Evolutionary conservation across 2,329 filamentous ascomycete genomes (phyloP).

Genomic region (Paecilomyces formosus): DNA sequence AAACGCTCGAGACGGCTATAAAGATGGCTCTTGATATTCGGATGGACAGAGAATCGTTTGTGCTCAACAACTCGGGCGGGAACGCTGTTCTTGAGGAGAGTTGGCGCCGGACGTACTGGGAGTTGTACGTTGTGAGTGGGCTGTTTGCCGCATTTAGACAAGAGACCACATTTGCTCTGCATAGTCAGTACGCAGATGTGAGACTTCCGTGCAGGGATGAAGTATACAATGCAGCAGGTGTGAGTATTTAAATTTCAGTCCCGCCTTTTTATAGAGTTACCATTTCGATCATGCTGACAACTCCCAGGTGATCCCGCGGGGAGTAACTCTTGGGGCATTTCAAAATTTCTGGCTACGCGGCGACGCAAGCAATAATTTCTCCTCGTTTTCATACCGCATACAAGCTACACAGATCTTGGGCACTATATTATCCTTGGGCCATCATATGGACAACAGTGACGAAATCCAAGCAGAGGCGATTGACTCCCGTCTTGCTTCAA

Average conservation of each 20-base stretch:
- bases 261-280: not conserved
- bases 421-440: constrained; percentile 49
- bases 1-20: constrained; percentile 53
- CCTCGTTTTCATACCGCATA: constrained; percentile 74
- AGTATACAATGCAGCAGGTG: constrained; percentile 31
- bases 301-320: constrained; percentile 47
- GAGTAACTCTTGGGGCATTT: constrained; percentile 44
- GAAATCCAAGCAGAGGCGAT: constrained; percentile 39
- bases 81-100: constrained; percentile 66
- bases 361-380: constrained; percentile 56
- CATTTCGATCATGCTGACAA: not conserved
- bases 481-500: constrained; percentile 47
- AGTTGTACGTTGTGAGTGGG: constrained; percentile 64
- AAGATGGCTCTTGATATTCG: constrained; percentile 63
- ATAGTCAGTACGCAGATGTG: constrained; percentile 51
- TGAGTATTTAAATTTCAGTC: constrained; percentile 2
- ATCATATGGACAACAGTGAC: constrained; percentile 8
- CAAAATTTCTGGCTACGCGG: constrained; percentile 58
- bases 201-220: constrained; percentile 68
- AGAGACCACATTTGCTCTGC: constrained; percentile 9
- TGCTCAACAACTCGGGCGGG: constrained; percentile 31
- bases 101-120: constrained; percentile 84
- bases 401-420: constrained; percentile 67
- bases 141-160: constrained; percentile 62
- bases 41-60: constrained; percentile 59